Evolutionary conservation across 2,329 filamentous ascomycete species (phyloP).

Genomic region (Colletotrichum eremochloae): DNA sequence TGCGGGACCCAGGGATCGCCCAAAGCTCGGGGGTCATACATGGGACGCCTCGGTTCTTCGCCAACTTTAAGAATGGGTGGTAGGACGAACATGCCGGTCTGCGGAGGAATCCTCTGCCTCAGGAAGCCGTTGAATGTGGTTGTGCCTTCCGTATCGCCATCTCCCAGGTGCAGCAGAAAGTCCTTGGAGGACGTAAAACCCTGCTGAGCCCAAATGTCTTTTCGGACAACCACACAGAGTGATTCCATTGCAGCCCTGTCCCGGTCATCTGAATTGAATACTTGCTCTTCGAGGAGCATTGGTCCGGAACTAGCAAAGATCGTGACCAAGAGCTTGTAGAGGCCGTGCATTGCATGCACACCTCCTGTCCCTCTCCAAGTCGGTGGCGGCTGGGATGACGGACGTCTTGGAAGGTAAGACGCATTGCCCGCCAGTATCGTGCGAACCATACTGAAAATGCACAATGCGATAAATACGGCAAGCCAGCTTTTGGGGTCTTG

Average conservation of each 20-base stretch:
- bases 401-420: constrained; percentile 45
- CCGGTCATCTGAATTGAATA: constrained; percentile 57
- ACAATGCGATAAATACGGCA: constrained; percentile 66
- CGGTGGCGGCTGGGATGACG: constrained; percentile 28
- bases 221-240: constrained; percentile 60
- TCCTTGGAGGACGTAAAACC: constrained; percentile 62
- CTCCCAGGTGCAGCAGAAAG: constrained; percentile 64
- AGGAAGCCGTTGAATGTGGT: constrained; percentile 36
- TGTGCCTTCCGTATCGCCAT: constrained; percentile 55
- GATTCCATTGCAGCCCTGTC: constrained; percentile 60
- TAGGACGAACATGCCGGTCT: constrained; percentile 49
- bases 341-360: constrained; percentile 58
- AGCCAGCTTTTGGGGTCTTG: constrained; percentile 62
- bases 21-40: constrained; percentile 56
- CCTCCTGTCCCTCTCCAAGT: constrained; percentile 28
- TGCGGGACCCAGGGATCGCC: constrained; percentile 53
- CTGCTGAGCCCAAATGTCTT: constrained; percentile 61
- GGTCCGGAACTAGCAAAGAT: constrained; percentile 60
- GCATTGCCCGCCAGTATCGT: constrained; percentile 65
- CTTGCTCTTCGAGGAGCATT: constrained; percentile 60
- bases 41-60: constrained; percentile 54
- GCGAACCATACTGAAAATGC: constrained; percentile 69
- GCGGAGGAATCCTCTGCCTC: constrained; percentile 29
- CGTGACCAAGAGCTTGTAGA: constrained; percentile 66
- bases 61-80: constrained; percentile 50